Evolutionary conservation across 192 early-diverging fungal genomes (phyloP).

Genomic region (Mortierella antarctica): DNA sequence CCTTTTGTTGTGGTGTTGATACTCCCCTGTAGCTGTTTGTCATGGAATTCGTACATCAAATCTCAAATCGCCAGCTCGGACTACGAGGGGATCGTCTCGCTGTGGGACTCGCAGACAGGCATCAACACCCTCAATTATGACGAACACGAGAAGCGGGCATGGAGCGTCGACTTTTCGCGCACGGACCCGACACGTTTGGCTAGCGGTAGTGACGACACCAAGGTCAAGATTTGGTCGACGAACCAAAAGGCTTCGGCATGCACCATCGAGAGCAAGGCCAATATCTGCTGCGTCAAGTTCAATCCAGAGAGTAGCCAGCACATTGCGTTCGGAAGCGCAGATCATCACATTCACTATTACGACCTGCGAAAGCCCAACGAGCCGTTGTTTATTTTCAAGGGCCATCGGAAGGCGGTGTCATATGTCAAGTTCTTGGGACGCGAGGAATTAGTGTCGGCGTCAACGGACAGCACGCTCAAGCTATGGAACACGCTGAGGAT

Average conservation of each 20-base stretch:
- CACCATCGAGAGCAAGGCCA: conserved; percentile 88
- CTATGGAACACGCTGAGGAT: conserved; percentile 75
- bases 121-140: conserved; percentile 70
- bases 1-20: background rate
- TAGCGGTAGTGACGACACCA: conserved; percentile 93
- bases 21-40: conserved; percentile 75
- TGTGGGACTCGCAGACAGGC: conserved; percentile 89
- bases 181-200: conserved; percentile 83
- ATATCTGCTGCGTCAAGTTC: conserved; percentile 95
- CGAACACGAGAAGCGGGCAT: conserved; percentile 94
- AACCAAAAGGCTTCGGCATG: conserved; percentile 75
- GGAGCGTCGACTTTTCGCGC: conserved; percentile 90
- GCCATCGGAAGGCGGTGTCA: conserved; percentile 94
- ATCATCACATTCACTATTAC: conserved; percentile 93
- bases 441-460: conserved; percentile 89
- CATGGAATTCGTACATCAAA: conserved; percentile 92
- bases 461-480: conserved; percentile 92
- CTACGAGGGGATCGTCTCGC: conserved; percentile 89
- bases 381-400: conserved; percentile 80
- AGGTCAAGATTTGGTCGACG: conserved; percentile 90
- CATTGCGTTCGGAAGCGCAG: conserved; percentile 91
- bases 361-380: conserved; percentile 80
- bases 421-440: conserved; percentile 87
- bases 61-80: conserved; percentile 88
- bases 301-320: conserved; percentile 80